Base-by-base conservation (phyloP, 2,329 filamentous ascomycete genomes). In the Bipolaris sorokiniana region DNA sequence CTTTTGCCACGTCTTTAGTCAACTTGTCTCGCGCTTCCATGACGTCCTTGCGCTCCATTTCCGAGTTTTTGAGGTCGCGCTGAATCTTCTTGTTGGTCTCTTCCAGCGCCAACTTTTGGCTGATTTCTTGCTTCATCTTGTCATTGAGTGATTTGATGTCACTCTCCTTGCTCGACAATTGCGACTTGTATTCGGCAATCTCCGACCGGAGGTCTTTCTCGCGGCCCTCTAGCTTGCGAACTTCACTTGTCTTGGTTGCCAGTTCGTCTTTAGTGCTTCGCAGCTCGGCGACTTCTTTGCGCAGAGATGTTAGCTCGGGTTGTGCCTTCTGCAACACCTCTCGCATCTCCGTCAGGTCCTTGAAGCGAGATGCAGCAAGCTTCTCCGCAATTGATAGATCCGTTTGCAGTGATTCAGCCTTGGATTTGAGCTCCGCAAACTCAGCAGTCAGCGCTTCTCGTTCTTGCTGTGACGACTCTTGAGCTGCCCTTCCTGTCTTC, bases 381-480 rank as follows among this genome's bases (percentile, higher is more conserved):
- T 96, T 88, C 73, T 97, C 88, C 0, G 93, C 90, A 2, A 92
- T 92, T 1, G 88, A 89, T 3, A 98, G 83, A 71, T 99, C 94
- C 0, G 89, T 91, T 70, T 96, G 88, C 16, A 97, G 76, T 0
- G 85, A 84, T 1, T 86, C 81, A 0, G 88, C 86, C 74, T 89
- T 91, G 18, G 82, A 78, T 75, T 90, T 92, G 34, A 96, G 81
- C 40, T 88, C 87, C 40, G 93, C 84, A 58, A 91, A 86, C 53
- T 93, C 88, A 2, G 77, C 77, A 50, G 85, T 83, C 7, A 92
- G 71, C 57, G 84, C 83, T 46, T 83, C 77, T 64, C 81, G 84
- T 44, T 82, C 80, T 61, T 82, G 79, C 67, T 83, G 80, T 1
- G 80, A 79, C 54, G 79, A 81, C 13, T 79, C 80, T 28, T 77